Conservation (phyloP, 371 early-diverging fungal species). For the Umbelopsis sp. region DNA sequence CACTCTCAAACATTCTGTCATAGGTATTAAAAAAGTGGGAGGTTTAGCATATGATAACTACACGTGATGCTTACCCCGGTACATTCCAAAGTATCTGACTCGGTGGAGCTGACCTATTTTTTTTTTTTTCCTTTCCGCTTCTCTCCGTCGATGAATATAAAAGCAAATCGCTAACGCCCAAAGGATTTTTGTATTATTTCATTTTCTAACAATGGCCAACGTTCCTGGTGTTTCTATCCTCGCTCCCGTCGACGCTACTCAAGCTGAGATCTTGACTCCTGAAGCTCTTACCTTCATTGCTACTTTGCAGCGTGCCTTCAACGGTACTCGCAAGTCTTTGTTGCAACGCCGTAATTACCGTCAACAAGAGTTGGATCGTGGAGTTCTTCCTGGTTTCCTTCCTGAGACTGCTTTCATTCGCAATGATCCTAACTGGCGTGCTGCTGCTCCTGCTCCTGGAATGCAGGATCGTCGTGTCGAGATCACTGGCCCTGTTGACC, state of each 20-base stretch:
- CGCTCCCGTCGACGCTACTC: constrained; percentile 30
- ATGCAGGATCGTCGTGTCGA: constrained; percentile 93
- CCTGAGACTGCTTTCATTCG: constrained; percentile 91
- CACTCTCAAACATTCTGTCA: background rate
- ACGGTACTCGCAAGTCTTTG: constrained; percentile 80
- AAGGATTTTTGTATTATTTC: background rate
- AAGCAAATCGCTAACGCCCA: background rate
- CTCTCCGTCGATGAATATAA: constrained; percentile 18
- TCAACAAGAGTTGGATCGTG: constrained; percentile 80
- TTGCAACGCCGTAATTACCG: constrained; percentile 74
- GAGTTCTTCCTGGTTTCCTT: constrained; percentile 86
- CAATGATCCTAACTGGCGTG: constrained; percentile 87
- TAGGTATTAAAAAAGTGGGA: background rate
- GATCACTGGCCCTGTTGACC: constrained; percentile 97
- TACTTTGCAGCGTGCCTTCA: constrained; percentile 86
- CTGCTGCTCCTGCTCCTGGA: constrained; percentile 90
- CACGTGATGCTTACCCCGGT: constrained; percentile 18
- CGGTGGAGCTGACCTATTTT: constrained; percentile 16
- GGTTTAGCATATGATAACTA: constrained; percentile 8
- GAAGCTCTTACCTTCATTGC: constrained; percentile 84
- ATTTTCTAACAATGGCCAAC: constrained; percentile 12
- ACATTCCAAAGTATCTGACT: constrained; percentile 12
- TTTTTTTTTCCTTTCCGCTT: constrained; percentile 14
- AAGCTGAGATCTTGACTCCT: constrained; percentile 76
- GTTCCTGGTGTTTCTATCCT: constrained; percentile 35